phyloP scores from a whole-genome alignment of 768 basidiomycete species.

The Tephrocybe rancida region DNA sequence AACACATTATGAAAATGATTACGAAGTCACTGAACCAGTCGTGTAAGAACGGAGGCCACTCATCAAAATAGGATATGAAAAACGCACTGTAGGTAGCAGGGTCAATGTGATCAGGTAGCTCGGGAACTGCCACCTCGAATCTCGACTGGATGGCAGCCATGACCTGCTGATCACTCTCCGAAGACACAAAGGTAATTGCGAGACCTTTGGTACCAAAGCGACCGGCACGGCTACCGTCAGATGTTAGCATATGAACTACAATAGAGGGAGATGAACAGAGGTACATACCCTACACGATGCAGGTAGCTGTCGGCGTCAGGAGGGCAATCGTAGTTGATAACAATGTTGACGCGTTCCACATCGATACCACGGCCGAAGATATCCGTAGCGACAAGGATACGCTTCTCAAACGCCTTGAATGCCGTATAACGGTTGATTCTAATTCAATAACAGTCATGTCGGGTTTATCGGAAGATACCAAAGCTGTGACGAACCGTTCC shows the following conservation, averaged over 20 bases:
- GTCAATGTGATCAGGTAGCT: constrained; percentile 92
- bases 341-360: constrained; percentile 99
- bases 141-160: constrained; percentile 93
- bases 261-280: neutral
- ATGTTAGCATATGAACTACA: neutral
- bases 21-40: constrained; percentile 25
- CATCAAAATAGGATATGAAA: constrained; percentile 1
- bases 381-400: constrained; percentile 97
- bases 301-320: constrained; percentile 98
- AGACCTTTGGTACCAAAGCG: constrained; percentile 99
- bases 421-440: constrained; percentile 96
- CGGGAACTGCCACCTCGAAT: constrained; percentile 97
- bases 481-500: constrained; percentile 72
- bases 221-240: constrained; percentile 80
- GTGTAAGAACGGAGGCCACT: neutral
- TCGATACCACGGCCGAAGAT: constrained; percentile 99
- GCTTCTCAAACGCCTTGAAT: constrained; percentile 99
- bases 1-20: constrained; percentile 11
- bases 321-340: constrained; percentile 98
- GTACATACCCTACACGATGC: constrained; percentile 89
- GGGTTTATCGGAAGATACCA: neutral
- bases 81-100: constrained; percentile 92
- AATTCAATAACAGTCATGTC: constrained; percentile 11
- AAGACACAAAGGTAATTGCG: constrained; percentile 94
- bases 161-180: constrained; percentile 91